Evolutionary conservation across 192 early-diverging fungal genomes (phyloP).

Genomic region (Irineochytrium annulatum): DNA sequence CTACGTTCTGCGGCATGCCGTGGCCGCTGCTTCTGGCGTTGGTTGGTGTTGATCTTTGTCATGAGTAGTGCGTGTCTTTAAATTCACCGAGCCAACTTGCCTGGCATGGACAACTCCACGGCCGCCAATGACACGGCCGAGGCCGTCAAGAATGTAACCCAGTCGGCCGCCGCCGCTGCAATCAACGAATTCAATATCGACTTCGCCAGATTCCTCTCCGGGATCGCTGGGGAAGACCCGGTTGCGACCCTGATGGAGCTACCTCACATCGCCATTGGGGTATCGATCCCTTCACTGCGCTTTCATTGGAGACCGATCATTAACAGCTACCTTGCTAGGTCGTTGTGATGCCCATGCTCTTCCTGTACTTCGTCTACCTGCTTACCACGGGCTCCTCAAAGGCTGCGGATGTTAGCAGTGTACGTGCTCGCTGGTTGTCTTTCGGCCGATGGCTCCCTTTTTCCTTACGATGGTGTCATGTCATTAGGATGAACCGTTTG

Average conservation of each 20-base stretch:
- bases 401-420: too few species aligned
- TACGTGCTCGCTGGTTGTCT: too few species aligned
- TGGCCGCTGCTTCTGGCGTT: too few species aligned
- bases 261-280: conserved; percentile 7
- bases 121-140: too few species aligned
- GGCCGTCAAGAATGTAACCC: too few species aligned
- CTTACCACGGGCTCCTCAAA: neutral
- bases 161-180: too few species aligned
- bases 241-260: conserved; percentile 3
- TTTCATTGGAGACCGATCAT: conserved; percentile 1
- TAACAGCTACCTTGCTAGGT: conserved; percentile 5
- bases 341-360: neutral
- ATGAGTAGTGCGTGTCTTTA: too few species aligned
- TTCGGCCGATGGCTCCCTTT: neutral
- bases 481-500: neutral
- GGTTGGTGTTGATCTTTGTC: too few species aligned
- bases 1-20: too few species aligned
- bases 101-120: too few species aligned
- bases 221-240: conserved; percentile 11
- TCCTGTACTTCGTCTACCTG: neutral
- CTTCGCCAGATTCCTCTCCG: neutral
- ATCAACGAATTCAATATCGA: too few species aligned
- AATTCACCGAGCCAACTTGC: too few species aligned
- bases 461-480: neutral
- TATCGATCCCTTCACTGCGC: neutral